Base-by-base conservation (phyloP, 345 rosid genomes). In the Citrus cavaleriei region DNA sequence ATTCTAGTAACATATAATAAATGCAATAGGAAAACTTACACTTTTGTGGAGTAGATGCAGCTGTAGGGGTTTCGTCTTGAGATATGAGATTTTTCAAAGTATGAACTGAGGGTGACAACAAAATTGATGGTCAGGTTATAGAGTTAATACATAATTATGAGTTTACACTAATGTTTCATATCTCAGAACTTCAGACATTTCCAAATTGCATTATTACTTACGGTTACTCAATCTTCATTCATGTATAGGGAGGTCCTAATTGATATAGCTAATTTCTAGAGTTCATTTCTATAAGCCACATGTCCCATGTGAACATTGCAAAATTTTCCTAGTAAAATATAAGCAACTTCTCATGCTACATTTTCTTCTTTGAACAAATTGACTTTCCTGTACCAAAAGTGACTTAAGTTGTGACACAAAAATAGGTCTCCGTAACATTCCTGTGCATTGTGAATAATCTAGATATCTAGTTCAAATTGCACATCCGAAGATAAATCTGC, bases 51-150 rank as follows among this genome's bases (percentile, higher is more conserved):
- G 92, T 87, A 6, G 81, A 68, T 74, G 74, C 82, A 25, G 89
- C 87, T 62, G 87, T 81, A 3, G 89, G 93, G 22, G 93, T 88
- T 81, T 93, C 99, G 49, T 91, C 97, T 88, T 87, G 95, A 63
- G 93, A 92, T 84, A 95, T 92, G 14, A 95, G 92, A 78, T 87
- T 93, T 84, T 92, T 95, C 91, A 96, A 83, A n/a, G 92, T 92
- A 88, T 84, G 86, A 79, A 84, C 98, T 94, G 91, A 9, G 27
- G 60, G 82, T 61, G 63, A 67, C 67, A 81, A 81, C 79, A 78
- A 77, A 57, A 54, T 30, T 46, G 76, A 64, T 13, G 25, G 77
- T 84, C 68, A 83, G 81, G 64, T 73, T 66, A 22, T 1, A 40
- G 32, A 68, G 51, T 6, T 77, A 6, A 65, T 18, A 3, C 0